A percentile compares a stretch with the other conserved stretches of the same genome.
Conservation (phyloP, 78 protist species). For the Pigoraptor vietnamica region DNA sequence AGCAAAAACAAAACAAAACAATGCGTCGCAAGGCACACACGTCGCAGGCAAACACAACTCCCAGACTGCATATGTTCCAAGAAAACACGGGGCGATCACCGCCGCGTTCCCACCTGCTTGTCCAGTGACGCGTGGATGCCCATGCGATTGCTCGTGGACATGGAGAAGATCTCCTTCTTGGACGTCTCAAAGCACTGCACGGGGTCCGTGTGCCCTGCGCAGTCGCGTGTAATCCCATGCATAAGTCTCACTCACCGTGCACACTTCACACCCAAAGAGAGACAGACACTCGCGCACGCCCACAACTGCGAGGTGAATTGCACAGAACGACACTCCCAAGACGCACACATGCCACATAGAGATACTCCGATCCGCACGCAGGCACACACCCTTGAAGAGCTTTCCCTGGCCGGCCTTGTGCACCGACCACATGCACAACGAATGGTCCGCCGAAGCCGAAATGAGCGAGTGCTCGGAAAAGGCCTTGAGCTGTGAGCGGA, state of each 20-base stretch:
- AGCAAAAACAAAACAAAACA: not conserved
- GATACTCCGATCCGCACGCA: not conserved
- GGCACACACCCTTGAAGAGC: not conserved
- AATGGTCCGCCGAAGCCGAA: not conserved
- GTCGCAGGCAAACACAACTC: not conserved
- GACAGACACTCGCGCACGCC: no score
- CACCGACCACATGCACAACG: not conserved
- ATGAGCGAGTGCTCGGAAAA: not conserved
- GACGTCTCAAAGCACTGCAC: not conserved
- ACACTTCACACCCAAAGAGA: no score
- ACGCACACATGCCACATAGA: not conserved
- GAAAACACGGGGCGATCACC: no score
- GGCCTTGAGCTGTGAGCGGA: not conserved
- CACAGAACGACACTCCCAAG: not conserved
- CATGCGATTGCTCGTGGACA: not conserved
- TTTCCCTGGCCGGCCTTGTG: not conserved
- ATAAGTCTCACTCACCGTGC: not conserved
- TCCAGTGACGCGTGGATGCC: not conserved
- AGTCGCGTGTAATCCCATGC: not conserved
- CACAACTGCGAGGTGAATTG: not conserved
- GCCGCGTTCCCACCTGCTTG: not conserved
- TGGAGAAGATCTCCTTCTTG: not conserved
- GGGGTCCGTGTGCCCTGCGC: not conserved
- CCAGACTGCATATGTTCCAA: not conserved
- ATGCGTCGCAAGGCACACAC: not conserved